Evolutionary conservation across 257 asterid genomes (phyloP).

Genomic region (Apocynum venetum): DNA sequence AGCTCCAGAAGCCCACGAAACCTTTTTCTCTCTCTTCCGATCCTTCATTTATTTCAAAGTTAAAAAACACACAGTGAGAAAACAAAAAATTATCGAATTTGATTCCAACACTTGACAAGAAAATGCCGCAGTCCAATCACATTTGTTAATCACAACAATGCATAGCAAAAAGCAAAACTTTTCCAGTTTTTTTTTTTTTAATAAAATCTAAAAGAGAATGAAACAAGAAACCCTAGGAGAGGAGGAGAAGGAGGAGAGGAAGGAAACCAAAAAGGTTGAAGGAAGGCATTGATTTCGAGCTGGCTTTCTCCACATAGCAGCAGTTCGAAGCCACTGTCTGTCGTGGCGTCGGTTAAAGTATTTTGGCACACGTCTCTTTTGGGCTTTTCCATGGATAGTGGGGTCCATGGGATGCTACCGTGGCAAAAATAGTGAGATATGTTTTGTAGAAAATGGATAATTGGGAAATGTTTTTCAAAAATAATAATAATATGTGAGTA

Average conservation of each 20-base stretch:
- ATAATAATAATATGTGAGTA: too few relatives aligned
- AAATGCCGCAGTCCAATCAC: neutral
- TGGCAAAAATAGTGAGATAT: neutral
- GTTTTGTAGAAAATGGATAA: too few relatives aligned
- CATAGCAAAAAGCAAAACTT: neutral
- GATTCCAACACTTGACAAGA: neutral
- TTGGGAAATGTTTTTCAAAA: too few relatives aligned
- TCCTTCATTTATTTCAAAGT: neutral
- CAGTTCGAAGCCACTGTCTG: too few relatives aligned
- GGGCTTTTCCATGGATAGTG: neutral
- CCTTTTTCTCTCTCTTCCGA: neutral
- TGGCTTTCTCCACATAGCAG: neutral
- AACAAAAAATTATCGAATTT: neutral
- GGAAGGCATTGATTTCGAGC: neutral
- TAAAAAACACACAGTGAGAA: neutral
- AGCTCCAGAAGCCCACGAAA: slow-evolving; percentile 13
- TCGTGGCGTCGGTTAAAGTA: neutral
- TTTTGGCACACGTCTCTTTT: neutral
- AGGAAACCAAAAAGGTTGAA: neutral
- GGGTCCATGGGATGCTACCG: neutral
- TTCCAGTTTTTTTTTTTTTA: neutral
- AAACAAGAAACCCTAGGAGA: neutral
- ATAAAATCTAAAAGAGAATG: neutral
- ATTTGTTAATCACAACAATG: neutral
- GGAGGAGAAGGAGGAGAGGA: neutral